A percentile compares a stretch with the other conserved stretches of the same genome.
These are phyloP conservation scores for Yamadazyma diospyri DNA, from an alignment of 1,139 yeast species.

Conservation along the genomic window DNA sequence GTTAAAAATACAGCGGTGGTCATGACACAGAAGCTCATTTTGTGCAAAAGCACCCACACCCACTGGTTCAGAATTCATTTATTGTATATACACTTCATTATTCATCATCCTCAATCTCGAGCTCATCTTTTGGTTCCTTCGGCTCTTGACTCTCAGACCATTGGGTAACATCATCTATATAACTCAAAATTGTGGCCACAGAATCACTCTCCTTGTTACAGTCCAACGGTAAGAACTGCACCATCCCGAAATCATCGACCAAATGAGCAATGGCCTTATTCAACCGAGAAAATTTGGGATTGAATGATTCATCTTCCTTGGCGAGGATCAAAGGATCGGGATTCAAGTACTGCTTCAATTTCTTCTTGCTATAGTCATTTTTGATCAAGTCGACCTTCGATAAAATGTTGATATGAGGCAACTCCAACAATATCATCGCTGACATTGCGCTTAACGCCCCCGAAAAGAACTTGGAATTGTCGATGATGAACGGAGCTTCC, in stretches of 20 bases:
- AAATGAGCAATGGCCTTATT: constrained; percentile 82
- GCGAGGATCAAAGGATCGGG: constrained; percentile 81
- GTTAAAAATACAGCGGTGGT: too few relatives aligned
- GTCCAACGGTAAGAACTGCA: constrained; percentile 87
- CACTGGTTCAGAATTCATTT: too few relatives aligned
- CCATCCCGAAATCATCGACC: constrained; percentile 98
- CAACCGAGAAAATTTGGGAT: constrained; percentile 72
- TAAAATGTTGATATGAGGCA: constrained; percentile 89
- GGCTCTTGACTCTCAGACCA: constrained; percentile 98
- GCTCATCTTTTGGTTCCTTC: constrained; percentile 84
- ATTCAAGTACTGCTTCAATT: constrained; percentile 77
- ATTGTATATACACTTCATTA: constrained; percentile 4
- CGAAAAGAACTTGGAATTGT: constrained; percentile 85
- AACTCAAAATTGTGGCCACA: constrained; percentile 79
- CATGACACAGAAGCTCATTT: too few relatives aligned
- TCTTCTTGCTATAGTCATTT: constrained; percentile 68
- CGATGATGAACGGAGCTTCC: constrained; percentile 93
- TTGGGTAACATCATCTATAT: constrained; percentile 94
- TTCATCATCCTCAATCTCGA: constrained; percentile 49
- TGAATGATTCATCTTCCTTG: constrained; percentile 33
- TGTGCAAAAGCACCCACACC: too few relatives aligned
- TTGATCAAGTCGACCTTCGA: constrained; percentile 84
- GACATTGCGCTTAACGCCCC: constrained; percentile 98
- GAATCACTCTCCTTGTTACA: constrained; percentile 74
- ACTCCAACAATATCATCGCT: constrained; percentile 90